Evolutionary conservation across 257 asterid genomes (phyloP), one percentile per base, ranked within the genome.

Genomic region (Scutellaria galericulata): DNA sequence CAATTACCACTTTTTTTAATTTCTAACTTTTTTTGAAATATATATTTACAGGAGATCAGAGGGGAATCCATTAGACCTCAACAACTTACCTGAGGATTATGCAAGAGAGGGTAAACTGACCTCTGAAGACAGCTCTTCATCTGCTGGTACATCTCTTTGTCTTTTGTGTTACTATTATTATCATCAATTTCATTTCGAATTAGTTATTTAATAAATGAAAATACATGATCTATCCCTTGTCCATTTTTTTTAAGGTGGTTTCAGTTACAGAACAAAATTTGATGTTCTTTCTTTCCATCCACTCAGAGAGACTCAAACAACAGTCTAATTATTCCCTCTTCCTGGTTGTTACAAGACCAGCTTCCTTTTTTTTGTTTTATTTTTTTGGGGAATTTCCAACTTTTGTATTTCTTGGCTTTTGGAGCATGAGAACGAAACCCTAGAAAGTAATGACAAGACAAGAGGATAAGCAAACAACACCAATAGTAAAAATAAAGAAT

Each of bases 61-160:
- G 75, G 89, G 78, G 73, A 91, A 84, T 51, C 93, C 93, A 4
- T 81, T 94, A 80, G 99, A 94, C 81, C 99, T 94, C 82, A 94
- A 94, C 85, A 91, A 89, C 87, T 86, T 94, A 77, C 99, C 99
- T 22, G 99, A 86, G 83, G 99, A 91, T 72, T 86, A 83, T 81
- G 71, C 76, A 20, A 85, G 85, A 83, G 95, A 86, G 74, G 89
- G 81, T 42, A 87, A 83, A 82, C 84, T 86, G 74, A 58, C 61
- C 67, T 76, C 81, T 64, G 96, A 86, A n/a, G 93, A 87, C 89
- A 86, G 74, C 78, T 89, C 97, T 81, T 91, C 97, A 48, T 85
- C 85, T 83, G 85, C 94, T 48, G 92, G 96, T 91, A 93, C 82
- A 71, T 71, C 64, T 14, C 80, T 83, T 81, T 78, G 69, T 82